Evolutionary conservation across 176 grass and related monocot species (phyloP), one percentile per base, ranked within the genome.

Genomic region (Ensete ventricosum): DNA sequence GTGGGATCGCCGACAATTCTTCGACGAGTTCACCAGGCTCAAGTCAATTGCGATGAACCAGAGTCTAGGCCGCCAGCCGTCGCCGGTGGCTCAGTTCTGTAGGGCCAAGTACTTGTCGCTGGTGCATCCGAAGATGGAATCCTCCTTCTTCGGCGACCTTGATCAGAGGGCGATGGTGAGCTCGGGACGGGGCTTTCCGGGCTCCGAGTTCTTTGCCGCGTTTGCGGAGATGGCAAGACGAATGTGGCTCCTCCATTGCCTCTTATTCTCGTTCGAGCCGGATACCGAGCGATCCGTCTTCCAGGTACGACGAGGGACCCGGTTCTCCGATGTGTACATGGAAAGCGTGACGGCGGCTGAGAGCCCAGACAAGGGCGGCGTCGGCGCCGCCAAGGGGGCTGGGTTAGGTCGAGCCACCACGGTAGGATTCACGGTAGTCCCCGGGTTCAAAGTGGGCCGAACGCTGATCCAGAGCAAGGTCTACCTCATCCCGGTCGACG

Each of bases 21-120:
- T 91, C 62, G 73, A 87, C 26, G 88, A 93, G 71, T 98, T 94
- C 80, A 71, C 55, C 49, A 72, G 58, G 62, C 54, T 90, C 57
- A 84, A 85, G 73, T 53, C 80, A 14, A 9, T 55, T 6, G 50
- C 22, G 29, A 9, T 19, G 72, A 74, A 57, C 22, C 72, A 74
- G 16, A 57, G 11, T 7, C 53, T 29, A 19, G 25, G 53, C 22
- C 52, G 0, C 24, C 52, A 9, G 54, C 72, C 52, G 4, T 57
- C 52, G 24, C 24, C 51, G 2, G 6, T 78, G 24, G 23, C 14
- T 25, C n/a, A 69, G 52, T 78, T 78, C 77, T 78, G 53, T 53
- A 54, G 64, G 64, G 64, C 23, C 22, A 78, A 55, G 52, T 78
- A 78, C 24, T 29, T 70, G 52, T 53, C 16, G 23, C 26, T 78